phyloP scores from a whole-genome alignment of 1,284 basidiomycete genomes.

The Ganoderma lucidum region DNA sequence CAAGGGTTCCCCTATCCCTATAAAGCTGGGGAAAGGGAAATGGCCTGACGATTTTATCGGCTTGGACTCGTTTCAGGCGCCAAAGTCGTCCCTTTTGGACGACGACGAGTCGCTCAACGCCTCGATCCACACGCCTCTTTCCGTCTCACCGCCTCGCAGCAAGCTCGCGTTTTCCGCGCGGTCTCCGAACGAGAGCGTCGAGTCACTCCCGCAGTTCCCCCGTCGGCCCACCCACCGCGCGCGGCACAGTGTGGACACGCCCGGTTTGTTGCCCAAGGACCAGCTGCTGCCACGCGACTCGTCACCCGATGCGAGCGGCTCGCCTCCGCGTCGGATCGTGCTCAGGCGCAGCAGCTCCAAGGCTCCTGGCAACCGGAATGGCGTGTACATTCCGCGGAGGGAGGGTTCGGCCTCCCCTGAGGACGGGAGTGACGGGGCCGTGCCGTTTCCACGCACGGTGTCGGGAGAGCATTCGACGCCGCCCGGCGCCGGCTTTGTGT shows the following conservation, averaged over 20 bases:
- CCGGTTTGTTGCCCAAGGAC: slow-evolving; percentile 66
- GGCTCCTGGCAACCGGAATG: slow-evolving; percentile 54
- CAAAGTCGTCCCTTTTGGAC: slow-evolving; percentile 35
- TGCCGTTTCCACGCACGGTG: slow-evolving; percentile 70
- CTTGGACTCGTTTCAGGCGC: slow-evolving; percentile 60
- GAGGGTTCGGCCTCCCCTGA: slow-evolving; percentile 35
- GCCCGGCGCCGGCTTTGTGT: slow-evolving; percentile 45
- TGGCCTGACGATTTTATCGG: slow-evolving; percentile 79
- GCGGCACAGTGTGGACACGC: slow-evolving; percentile 59
- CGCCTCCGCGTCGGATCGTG: slow-evolving; percentile 54
- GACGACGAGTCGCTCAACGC: slow-evolving; percentile 22
- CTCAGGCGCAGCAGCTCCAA: slow-evolving; percentile 66
- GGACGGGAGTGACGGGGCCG: slow-evolving; percentile 43
- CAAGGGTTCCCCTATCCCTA: slow-evolving; percentile 44
- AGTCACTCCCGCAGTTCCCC: slow-evolving; percentile 53
- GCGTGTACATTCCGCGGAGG: slow-evolving; percentile 55
- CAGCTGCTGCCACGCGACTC: slow-evolving; percentile 58
- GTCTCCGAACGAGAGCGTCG: slow-evolving; percentile 54
- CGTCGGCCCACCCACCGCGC: slow-evolving; percentile 69
- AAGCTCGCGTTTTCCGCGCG: slow-evolving; percentile 58
- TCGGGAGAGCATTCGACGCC: slow-evolving; percentile 58
- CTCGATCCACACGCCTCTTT: slow-evolving; percentile 47
- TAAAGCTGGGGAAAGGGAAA: slow-evolving; percentile 78
- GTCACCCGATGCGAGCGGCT: slow-evolving; percentile 57
- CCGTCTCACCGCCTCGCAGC: slow-evolving; percentile 64